Percentiles rank a stretch among this genome's conserved stretches.
These are phyloP conservation scores for Cystofilobasidium ferigula DNA, from an alignment of 768 basidiomycete species.

Conservation along the genomic window DNA sequence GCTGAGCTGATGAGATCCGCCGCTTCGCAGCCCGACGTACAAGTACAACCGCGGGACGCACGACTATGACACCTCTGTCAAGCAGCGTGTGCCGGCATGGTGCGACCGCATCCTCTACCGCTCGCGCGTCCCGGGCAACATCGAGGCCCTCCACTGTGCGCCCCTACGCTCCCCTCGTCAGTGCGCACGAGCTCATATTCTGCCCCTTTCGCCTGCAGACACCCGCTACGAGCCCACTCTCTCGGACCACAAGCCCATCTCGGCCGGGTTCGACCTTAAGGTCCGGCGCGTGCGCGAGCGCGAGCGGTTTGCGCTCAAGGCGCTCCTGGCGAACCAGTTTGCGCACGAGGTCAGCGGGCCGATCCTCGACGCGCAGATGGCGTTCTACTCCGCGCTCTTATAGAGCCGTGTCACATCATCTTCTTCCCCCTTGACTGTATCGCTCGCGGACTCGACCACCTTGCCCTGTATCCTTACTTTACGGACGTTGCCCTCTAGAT, in stretches of 20 bases:
- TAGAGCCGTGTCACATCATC: neutral
- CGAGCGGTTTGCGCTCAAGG: conserved; percentile 49
- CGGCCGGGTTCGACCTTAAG: conserved; percentile 60
- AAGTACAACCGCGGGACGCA: conserved; percentile 63
- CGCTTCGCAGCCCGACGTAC: conserved; percentile 22
- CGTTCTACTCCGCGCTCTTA: conserved; percentile 23
- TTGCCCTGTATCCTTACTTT: too few relatives aligned
- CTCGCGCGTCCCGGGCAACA: conserved; percentile 40
- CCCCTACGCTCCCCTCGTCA: neutral
- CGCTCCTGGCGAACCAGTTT: conserved; percentile 46
- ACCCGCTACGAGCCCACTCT: conserved; percentile 72
- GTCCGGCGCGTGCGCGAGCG: conserved; percentile 61
- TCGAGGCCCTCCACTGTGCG: conserved; percentile 32
- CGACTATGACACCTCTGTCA: conserved; percentile 79
- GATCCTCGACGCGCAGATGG: conserved; percentile 32
- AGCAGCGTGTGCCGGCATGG: conserved; percentile 84
- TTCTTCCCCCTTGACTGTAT: neutral
- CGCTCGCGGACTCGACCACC: neutral
- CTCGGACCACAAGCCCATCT: conserved; percentile 82
- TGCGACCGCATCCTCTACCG: conserved; percentile 88
- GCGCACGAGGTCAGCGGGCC: conserved; percentile 33
- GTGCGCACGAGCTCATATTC: conserved; percentile 13
- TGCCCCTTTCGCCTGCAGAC: conserved; percentile 36
- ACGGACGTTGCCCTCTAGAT: too few relatives aligned
- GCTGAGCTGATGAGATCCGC: neutral